Conservation (phyloP, 1,284 basidiomycete species). For the Cryptococcus jaspeensis region DNA sequence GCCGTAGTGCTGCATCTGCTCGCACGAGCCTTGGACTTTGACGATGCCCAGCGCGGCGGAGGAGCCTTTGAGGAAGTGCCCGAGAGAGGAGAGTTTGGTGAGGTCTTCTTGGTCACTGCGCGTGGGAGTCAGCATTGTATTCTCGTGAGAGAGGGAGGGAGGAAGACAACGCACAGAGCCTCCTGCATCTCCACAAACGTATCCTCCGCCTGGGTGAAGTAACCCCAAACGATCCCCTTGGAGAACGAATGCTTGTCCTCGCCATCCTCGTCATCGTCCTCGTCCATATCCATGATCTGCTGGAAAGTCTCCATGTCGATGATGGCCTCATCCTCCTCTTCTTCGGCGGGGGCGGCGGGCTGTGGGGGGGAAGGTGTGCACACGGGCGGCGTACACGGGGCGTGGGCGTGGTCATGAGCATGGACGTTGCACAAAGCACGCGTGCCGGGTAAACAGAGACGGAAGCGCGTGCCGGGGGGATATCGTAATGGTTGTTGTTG, state of each 20-base stretch:
- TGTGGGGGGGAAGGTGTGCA: neutral
- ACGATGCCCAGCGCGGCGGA: slow-evolving; percentile 83
- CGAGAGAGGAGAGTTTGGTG: slow-evolving; percentile 66
- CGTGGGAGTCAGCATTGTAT: too few species aligned
- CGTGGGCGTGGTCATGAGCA: too few species aligned
- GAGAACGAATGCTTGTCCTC: slow-evolving; percentile 65
- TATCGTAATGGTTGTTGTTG: too few species aligned
- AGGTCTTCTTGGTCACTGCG: slow-evolving; percentile 63
- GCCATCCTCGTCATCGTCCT: slow-evolving; percentile 53
- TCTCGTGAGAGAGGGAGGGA: neutral
- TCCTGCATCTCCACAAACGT: slow-evolving; percentile 78
- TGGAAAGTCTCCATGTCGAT: slow-evolving; percentile 77
- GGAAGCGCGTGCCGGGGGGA: too few species aligned
- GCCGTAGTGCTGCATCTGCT: slow-evolving; percentile 85
- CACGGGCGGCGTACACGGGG: too few species aligned
- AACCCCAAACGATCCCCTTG: slow-evolving; percentile 71
- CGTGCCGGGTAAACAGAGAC: too few species aligned
- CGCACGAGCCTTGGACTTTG: slow-evolving; percentile 77
- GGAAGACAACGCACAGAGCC: slow-evolving; percentile 60
- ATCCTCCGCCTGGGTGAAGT: slow-evolving; percentile 70
- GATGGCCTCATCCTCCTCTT: slow-evolving; percentile 27
- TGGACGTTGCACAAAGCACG: too few species aligned
- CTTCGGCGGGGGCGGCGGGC: neutral
- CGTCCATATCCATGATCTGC: slow-evolving; percentile 89
- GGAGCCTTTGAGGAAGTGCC: slow-evolving; percentile 93